Conservation (phyloP, 768 basidiomycete genomes). For the Tubosaeta sp. region DNA sequence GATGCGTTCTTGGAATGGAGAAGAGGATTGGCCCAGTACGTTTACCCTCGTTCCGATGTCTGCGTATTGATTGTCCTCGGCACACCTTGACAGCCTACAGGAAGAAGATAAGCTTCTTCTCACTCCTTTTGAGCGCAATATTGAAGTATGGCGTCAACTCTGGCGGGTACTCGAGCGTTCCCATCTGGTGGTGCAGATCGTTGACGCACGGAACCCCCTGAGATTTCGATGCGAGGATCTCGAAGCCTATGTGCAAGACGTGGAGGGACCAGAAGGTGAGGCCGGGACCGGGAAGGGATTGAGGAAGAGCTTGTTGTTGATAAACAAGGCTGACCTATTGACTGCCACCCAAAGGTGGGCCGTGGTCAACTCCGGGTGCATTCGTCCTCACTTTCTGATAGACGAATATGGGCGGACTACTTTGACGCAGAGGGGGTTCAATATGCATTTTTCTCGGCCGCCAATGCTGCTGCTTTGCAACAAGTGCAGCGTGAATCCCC, state of each 20-base stretch:
- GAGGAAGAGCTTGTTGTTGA: constrained; percentile 74
- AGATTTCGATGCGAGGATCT: constrained; percentile 91
- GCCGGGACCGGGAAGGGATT: constrained; percentile 69
- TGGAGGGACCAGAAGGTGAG: constrained; percentile 80
- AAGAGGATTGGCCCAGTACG: constrained; percentile 85
- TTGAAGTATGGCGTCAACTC: constrained; percentile 98
- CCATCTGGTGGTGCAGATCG: constrained; percentile 91
- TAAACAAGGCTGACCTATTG: constrained; percentile 95
- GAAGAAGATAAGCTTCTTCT: constrained; percentile 84
- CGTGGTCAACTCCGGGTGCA: neutral
- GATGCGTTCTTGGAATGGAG: constrained; percentile 92
- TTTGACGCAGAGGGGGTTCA: constrained; percentile 71
- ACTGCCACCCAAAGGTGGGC: constrained; percentile 79
- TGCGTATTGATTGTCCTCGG: neutral
- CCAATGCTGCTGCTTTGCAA: constrained; percentile 81
- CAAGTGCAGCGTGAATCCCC: constrained; percentile 57
- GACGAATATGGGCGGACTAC: constrained; percentile 86
- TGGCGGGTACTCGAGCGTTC: constrained; percentile 97
- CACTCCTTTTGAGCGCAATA: constrained; percentile 94
- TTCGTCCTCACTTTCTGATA: constrained; percentile 37
- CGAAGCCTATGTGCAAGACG: constrained; percentile 78
- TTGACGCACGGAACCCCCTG: constrained; percentile 93
- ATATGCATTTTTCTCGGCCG: constrained; percentile 93
- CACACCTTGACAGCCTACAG: constrained; percentile 56
- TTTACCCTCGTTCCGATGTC: constrained; percentile 12